Evolutionary conservation across 345 rosid genomes (phyloP), one percentile per base, ranked within the genome.

Genomic region (Odontarrhena argentea): DNA sequence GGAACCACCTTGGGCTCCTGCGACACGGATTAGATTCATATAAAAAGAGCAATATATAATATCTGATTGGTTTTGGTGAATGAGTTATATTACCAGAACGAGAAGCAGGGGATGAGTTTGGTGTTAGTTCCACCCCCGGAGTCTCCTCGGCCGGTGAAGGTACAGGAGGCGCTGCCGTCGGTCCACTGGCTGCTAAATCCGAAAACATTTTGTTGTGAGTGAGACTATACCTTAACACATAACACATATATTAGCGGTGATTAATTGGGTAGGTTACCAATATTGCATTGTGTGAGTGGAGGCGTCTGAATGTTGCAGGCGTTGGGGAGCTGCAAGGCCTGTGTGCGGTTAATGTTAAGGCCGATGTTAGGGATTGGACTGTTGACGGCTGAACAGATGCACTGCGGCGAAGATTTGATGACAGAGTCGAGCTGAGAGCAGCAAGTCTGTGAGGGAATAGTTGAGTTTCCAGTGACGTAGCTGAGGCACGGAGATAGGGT

Each of bases 241-340:
- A 60, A 44, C 32, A 24, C 52, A 32, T 11, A 30, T 8, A 1
- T 8, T 13, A 52, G 22, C 4, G 14, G 30, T 44, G 13, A 8
- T 37, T 40, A 56, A 38, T 13, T 8, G 42, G 24, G 46, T 10
- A 46, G 24, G 49, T 36, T 81, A 79, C 88, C 85, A 18, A 18
- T 18, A 30, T 81, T 83, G 71, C 96, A 85, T 65, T 76, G 94
- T 80, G 77, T 79, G 44, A 79, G 49, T 30, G 91, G 69, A 22
- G 86, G 87, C 53, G 84, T 78, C 70, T 81, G 86, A 32, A 91
- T 82, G 36, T 74, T 77, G 54, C 94, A 91, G 42, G 81, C 81
- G 26, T 76, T 73, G 14, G 97, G 92, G 54, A 88, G 88, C 25
- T 81, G 69, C 51, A 88, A 51, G 52, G 94, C 92, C 12, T 69